A percentile compares a stretch with the other conserved stretches of the same genome.
Conservation (phyloP, 1,284 basidiomycete species). For the Sphaerobolus stellatus region DNA sequence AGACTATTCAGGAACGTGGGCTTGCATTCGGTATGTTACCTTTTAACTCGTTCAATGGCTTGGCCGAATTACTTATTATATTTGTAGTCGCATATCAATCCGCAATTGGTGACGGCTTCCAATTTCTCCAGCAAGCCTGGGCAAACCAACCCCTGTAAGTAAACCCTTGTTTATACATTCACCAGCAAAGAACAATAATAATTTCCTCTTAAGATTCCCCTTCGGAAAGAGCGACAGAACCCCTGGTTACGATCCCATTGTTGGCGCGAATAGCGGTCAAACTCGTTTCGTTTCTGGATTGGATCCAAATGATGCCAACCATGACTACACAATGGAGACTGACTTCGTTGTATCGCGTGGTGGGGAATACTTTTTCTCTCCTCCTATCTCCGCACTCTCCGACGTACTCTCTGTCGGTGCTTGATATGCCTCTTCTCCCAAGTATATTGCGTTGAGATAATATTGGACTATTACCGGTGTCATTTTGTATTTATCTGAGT, state of each 20-base stretch:
- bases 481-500: too few species aligned
- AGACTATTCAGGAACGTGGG: conserved; percentile 43
- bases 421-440: too few species aligned
- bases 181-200: conserved; percentile 19
- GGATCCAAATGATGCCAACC: not conserved
- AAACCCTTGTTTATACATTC: not conserved
- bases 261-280: conserved; percentile 10
- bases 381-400: not conserved
- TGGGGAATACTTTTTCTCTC: not conserved
- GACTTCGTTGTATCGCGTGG: conserved; percentile 1
- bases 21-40: conserved; percentile 20
- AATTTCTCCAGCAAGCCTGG: conserved; percentile 41
- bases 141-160: conserved; percentile 20
- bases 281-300: conserved; percentile 3
- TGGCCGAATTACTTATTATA: not conserved
- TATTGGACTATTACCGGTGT: too few species aligned
- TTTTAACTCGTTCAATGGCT: not conserved
- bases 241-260: conserved; percentile 16
- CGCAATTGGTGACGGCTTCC: conserved; percentile 45
- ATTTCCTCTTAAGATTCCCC: conserved; percentile 15
- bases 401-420: too few species aligned
- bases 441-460: too few species aligned
- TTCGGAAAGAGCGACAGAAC: conserved; percentile 1
- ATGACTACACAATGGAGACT: not conserved
- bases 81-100: conserved; percentile 52